Base-by-base conservation (phyloP, 1,284 basidiomycete genomes). In the Spongiforma sp. region DNA sequence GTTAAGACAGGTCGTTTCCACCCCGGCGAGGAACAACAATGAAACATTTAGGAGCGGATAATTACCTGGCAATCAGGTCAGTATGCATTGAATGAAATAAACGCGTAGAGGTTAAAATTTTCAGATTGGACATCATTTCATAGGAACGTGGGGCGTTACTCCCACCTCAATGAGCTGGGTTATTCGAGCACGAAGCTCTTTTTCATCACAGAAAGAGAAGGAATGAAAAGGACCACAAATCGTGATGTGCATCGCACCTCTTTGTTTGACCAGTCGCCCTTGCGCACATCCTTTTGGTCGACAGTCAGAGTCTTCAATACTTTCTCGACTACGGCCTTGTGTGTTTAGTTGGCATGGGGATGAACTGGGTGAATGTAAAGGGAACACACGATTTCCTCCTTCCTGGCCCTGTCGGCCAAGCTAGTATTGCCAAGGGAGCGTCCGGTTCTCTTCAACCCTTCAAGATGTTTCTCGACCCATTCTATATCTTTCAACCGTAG, bases 401-500 rank as follows among this genome's bases (percentile, higher is more conserved):
- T 98, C 84, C 86, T 95, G 39, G 95, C 95, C 82, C 93, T 98
- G 81, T 98, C 97, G 2, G 95, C 96, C 70, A 99, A 83, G 75
- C 89, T 93, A 63, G 80, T 88, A 75, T 84, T 94, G 15, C 93
- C 94, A 43, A 96, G 83, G 61, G 87, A 79, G 50, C 93, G 84
- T 19, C 87, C 86, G 48, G 79, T 75, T 80, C 91, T 93, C 80
- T 93, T 95, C 66, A 94, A 78, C 54, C 80, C 81, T 0, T 99
- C 97, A 39, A 98, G 79, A 59, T 89, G 83, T 82, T 99, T 99
- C 81, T 99, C 94, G 17, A 95, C 90, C 98, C 98, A 99, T 76
- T 99, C 98, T 69, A 98, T 98, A 78, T 99, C 98, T 83, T 99
- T 99, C 62, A 99, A 82, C 57, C 96, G 86, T 43, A 98, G 82